Conservation (phyloP, 805 yeast genomes). For the Schizosaccharomyces pombe region DNA sequence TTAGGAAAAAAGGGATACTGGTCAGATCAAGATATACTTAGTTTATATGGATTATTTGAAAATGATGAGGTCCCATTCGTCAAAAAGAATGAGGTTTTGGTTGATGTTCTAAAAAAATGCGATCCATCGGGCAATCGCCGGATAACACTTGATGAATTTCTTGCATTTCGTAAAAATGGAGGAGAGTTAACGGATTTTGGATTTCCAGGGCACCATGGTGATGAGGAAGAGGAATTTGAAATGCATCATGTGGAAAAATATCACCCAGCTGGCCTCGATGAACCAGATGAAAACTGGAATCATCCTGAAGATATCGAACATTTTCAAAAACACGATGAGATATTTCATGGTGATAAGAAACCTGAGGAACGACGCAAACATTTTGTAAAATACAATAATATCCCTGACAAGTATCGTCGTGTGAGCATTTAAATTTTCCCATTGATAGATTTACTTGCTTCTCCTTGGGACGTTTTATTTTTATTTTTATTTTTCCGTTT, state of each 20-base stretch:
- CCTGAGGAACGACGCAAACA: slow-evolving; percentile 2
- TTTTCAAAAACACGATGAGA: slow-evolving; percentile 11
- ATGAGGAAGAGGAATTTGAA: slow-evolving; percentile 81
- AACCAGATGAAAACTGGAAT: slow-evolving; percentile 5
- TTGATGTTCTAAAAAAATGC: slow-evolving; percentile 24
- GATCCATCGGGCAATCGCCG: slow-evolving; percentile 38
- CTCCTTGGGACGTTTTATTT: not conserved
- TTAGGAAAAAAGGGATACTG: slow-evolving; percentile 24
- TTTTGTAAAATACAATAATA: not conserved
- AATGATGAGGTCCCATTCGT: slow-evolving; percentile 22
- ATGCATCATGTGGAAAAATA: slow-evolving; percentile 72
- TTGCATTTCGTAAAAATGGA: slow-evolving; percentile 33
- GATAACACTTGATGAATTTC: slow-evolving; percentile 52
- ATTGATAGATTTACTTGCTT: no score
- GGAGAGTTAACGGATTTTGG: slow-evolving; percentile 77
- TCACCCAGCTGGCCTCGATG: slow-evolving; percentile 12
- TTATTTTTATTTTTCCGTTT: not conserved
- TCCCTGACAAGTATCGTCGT: slow-evolving; percentile 1
- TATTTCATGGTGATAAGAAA: not conserved
- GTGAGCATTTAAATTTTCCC: not conserved
- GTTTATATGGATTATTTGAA: slow-evolving; percentile 57
- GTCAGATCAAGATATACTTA: slow-evolving; percentile 49
- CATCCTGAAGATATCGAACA: slow-evolving; percentile 25
- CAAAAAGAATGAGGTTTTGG: slow-evolving; percentile 27
- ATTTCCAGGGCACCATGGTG: slow-evolving; percentile 78